Evolutionary conservation across 257 asterid species (phyloP), one percentile per base, ranked within the genome.

Genomic region (Coffea canephora): DNA sequence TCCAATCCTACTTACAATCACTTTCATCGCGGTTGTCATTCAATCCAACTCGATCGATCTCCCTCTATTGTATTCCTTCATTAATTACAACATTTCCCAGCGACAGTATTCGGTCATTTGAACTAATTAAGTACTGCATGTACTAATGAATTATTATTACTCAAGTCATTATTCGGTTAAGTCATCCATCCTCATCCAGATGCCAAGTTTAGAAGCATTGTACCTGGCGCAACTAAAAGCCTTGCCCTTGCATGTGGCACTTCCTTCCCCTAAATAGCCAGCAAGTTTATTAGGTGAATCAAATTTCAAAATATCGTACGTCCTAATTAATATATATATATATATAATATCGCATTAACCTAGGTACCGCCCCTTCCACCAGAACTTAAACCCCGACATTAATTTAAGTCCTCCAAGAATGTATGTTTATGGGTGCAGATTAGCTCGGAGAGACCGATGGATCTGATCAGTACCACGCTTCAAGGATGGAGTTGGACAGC

Each of bases 291-390:
- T 62, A 62, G 15, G 69, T 62, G 36, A 62, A n/a, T 62, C 7
- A 25, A n/a, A n/a, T 62, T n/a, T 62, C 1, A 25, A 62, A 57
- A n/a, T n/a, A 25, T 62, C n/a, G n/a, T n/a, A n/a, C 31, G 31
- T 31, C 69, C 1, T 61, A 61, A 61, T n/a, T 61, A 61, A 23
- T 61, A 21, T 1, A 5, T n/a, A 1, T 16, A 18, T 23, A 61
- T 23, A 25, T 8, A n/a, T 8, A 46, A 72, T 25, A 62, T 45
- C 81, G 65, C 89, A 79, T 76, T 50, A 85, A 87, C 71, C 91
- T 55, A 87, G 96, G 96, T 87, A 86, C 90, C 86, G 88, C 91
- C 90, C 87, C 90, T 54, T 75, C 80, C 55, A 59, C 66, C 85
- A 57, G 41, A 77, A n/a, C 34, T 36, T 71, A 12, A 77, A 31